Conservation (phyloP, 1,139 yeast genomes). For the Fermentozyma sake region DNA sequence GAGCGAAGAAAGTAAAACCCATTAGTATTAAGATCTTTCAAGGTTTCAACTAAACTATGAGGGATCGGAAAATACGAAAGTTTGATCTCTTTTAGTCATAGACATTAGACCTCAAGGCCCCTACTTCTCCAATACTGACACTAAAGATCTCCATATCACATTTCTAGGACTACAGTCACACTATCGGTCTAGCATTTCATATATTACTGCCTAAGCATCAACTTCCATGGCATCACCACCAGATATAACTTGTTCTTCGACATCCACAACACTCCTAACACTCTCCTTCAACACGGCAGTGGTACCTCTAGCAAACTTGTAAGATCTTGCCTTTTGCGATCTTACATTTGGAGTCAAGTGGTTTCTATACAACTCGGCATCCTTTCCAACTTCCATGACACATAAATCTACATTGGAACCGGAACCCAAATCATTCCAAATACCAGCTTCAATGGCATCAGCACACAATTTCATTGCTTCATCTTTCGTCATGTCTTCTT, state of each 20-base stretch:
- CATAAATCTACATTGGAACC: constrained; percentile 97
- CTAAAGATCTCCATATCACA: no score
- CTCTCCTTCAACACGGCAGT: constrained; percentile 75
- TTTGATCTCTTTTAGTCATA: no score
- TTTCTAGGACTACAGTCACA: no score
- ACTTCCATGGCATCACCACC: constrained; percentile 65
- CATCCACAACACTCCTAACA: constrained; percentile 62
- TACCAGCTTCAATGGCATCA: constrained; percentile 95
- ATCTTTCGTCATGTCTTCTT: constrained; percentile 68
- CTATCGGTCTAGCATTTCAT: neutral
- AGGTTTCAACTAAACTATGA: no score
- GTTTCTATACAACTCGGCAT: constrained; percentile 79
- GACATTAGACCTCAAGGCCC: no score
- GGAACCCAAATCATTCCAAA: constrained; percentile 98
- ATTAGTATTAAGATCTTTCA: no score
- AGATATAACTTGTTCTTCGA: constrained; percentile 58
- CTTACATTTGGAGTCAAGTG: constrained; percentile 89
- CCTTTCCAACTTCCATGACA: constrained; percentile 90
- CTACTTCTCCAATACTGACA: no score
- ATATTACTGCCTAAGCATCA: constrained; percentile 43
- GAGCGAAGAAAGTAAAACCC: no score
- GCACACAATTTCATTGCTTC: constrained; percentile 89
- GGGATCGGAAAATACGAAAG: no score
- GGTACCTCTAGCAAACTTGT: constrained; percentile 86
- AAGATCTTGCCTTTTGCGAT: constrained; percentile 70